phyloP scores from a whole-genome alignment of 2,329 filamentous ascomycete genomes.

The Aureobasidium sp. region DNA sequence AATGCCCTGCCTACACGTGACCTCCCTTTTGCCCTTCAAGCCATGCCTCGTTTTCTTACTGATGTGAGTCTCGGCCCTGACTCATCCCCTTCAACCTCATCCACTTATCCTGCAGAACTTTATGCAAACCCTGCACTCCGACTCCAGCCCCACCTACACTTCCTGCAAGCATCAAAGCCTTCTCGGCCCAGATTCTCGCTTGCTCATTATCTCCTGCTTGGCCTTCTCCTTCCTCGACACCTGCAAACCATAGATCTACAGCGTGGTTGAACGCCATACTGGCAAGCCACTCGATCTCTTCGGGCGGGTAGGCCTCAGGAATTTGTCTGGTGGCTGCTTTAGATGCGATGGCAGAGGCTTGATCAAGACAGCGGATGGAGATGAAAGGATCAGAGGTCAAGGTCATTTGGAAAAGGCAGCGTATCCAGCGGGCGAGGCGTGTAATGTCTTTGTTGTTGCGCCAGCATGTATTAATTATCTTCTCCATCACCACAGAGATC shows the following conservation, averaged over 20 bases:
- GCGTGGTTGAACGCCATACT: slow-evolving; percentile 63
- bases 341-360: slow-evolving; percentile 50
- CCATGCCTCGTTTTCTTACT: not conserved
- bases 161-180: slow-evolving; percentile 55
- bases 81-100: slow-evolving; percentile 16
- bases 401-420: slow-evolving; percentile 31
- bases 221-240: slow-evolving; percentile 37
- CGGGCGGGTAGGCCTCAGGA: slow-evolving; percentile 47
- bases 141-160: slow-evolving; percentile 46
- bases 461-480: slow-evolving; percentile 64
- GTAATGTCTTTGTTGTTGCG: slow-evolving; percentile 43
- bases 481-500: slow-evolving; percentile 43
- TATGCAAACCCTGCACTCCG: slow-evolving; percentile 26
- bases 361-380: slow-evolving; percentile 53
- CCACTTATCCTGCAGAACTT: slow-evolving; percentile 32
- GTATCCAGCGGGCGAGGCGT: slow-evolving; percentile 67
- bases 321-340: slow-evolving; percentile 21
- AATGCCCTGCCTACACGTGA: not conserved
- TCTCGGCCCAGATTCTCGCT: slow-evolving; percentile 50
- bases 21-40: not conserved
- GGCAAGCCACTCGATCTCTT: slow-evolving; percentile 71
- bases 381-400: slow-evolving; percentile 33
- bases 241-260: slow-evolving; percentile 55
- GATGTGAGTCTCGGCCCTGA: not conserved
- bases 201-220: not conserved